These are phyloP conservation scores for Rubroshorea leprosula DNA, from an alignment of 345 rosid genomes.

Conservation along the genomic window DNA sequence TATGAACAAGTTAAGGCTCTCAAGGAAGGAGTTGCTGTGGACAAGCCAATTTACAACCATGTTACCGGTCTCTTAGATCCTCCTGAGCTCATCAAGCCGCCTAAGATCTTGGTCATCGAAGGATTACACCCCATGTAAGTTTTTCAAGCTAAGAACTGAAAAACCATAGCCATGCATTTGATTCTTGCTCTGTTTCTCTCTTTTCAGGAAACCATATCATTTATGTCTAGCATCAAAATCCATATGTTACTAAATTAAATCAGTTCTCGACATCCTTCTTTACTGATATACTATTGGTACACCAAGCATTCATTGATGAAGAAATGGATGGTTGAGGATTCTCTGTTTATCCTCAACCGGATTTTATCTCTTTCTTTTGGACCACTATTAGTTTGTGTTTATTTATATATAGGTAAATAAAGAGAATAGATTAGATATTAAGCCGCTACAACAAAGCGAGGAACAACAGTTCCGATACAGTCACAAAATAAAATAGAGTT, in stretches of 20 bases:
- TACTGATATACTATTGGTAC: no score
- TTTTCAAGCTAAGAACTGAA: no score
- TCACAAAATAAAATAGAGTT: no score
- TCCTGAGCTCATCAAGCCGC: slow-evolving; percentile 87
- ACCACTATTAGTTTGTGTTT: no score
- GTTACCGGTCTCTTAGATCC: slow-evolving; percentile 88
- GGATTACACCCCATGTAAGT: slow-evolving; percentile 98
- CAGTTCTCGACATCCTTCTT: no score
- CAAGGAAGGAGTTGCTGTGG: slow-evolving; percentile 66
- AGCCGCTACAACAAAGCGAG: no score
- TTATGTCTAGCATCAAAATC: no score
- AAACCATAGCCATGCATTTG: slow-evolving; percentile 5
- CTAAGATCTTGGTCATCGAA: slow-evolving; percentile 96
- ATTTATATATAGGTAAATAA: no score
- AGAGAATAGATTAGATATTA: no score
- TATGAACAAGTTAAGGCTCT: slow-evolving; percentile 90
- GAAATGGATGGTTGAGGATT: background rate
- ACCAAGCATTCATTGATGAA: background rate
- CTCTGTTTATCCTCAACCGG: background rate
- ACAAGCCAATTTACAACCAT: slow-evolving; percentile 92
- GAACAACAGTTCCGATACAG: no score
- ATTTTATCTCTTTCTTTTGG: background rate
- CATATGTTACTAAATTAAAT: no score
- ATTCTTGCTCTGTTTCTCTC: slow-evolving; percentile 4
- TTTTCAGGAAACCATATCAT: no score